phyloP scores from a whole-genome alignment of 495 filamentous ascomycete genomes.

The Podospora comata region DNA sequence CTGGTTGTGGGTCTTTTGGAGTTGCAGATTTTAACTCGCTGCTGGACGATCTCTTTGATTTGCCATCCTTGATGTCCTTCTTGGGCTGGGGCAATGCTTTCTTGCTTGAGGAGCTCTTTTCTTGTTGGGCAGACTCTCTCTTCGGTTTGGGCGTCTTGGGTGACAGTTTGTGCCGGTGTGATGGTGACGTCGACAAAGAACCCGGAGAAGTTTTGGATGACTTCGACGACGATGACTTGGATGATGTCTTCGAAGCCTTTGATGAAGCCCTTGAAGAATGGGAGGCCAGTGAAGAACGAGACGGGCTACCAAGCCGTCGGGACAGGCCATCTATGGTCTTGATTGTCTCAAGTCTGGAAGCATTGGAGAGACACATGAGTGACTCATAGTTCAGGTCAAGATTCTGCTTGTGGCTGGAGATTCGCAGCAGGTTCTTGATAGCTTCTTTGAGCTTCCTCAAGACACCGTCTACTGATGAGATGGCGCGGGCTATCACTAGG shows the following conservation, averaged over 20 bases:
- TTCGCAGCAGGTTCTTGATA: conserved; percentile 27
- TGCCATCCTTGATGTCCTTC: background rate
- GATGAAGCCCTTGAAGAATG: conserved; percentile 19
- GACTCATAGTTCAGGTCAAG: conserved; percentile 36
- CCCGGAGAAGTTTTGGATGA: conserved; percentile 5
- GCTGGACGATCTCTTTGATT: background rate
- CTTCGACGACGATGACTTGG: conserved; percentile 9
- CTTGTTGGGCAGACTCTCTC: background rate
- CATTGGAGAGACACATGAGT: conserved; percentile 36
- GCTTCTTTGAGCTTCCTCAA: conserved; percentile 29
- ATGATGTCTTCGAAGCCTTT: conserved; percentile 11
- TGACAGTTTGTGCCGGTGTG: conserved; percentile 13
- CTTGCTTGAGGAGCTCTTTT: conserved; percentile 8
- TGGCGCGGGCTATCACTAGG: conserved; percentile 24
- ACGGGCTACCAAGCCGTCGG: conserved; percentile 27
- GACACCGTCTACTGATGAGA: conserved; percentile 31
- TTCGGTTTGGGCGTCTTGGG: conserved; percentile 1
- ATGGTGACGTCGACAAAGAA: background rate
- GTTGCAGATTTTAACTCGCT: background rate
- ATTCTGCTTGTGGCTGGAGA: conserved; percentile 24
- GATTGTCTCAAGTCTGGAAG: conserved; percentile 35
- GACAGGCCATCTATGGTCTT: conserved; percentile 36
- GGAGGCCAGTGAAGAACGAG: conserved; percentile 21
- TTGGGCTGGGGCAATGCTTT: background rate
- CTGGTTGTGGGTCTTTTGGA: background rate